Base-by-base conservation (phyloP, 495 filamentous ascomycete species). In the Trichoderma asperelloides region DNA sequence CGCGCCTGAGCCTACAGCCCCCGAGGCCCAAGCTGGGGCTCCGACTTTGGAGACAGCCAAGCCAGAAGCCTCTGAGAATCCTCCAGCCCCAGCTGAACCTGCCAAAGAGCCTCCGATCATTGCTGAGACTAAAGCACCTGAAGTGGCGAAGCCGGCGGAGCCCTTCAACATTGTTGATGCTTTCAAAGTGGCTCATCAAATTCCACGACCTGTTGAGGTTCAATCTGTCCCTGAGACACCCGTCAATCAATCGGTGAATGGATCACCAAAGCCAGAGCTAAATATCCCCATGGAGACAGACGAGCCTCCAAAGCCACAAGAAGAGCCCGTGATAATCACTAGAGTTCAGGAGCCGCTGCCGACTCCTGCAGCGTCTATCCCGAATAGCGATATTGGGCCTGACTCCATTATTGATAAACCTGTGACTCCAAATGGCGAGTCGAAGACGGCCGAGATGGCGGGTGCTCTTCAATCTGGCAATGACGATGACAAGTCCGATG, bases 361-460 rank as follows among this genome's bases (percentile, higher is more conserved):
- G 16, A 60, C 62, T 21, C 65, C 65, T 16, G 18, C 65, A 18
- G 49, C 25, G 0, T 49, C 64, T 51, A n/a, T 41, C 2, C 40
- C 64, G 2, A 25, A 18, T 2, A 55, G 49, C 27, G 65, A 41
- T 8, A 25, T 27, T 25, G 65, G 60, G 0, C 49, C 55, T 15
- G 65, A 69, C 7, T 60, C 40, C 9, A 64, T 73, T 16, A 62
- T 65, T 40, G 47, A 49, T 6, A 62, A 41, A n/a, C 39, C 64
- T 41, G 41, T 49, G 28, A 43, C 62, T 64, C 55, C 51, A 12
- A 51, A 63, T 16, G 63, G 47, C 41, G 67, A 68, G 11, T 43
- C 40, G 13, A 62, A 73, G 41, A 47, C 67, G 5, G 62, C 33
- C 13, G 70, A 73, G 43, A 72, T 68, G 69, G 66, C 73, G 7